Percentiles rank a stretch among this genome's conserved stretches.
These are phyloP conservation scores for Scenedesmus sp. DNA, from an alignment of 163 green algal species.

Conservation along the genomic window DNA sequence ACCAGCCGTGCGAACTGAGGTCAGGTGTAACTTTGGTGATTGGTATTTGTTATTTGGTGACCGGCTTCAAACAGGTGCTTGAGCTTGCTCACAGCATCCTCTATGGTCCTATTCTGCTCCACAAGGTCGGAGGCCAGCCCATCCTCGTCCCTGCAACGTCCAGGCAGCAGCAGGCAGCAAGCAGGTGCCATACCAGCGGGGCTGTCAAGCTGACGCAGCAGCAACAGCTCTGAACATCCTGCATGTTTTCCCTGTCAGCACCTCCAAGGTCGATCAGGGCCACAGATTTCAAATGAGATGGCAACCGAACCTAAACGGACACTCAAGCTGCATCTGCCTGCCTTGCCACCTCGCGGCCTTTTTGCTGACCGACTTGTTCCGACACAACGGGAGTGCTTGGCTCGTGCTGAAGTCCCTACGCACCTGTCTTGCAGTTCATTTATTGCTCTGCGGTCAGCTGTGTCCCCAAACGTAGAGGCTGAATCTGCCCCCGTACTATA, in stretches of 20 bases:
- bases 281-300: background rate
- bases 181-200: no score
- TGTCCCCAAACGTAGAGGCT: background rate
- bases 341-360: background rate
- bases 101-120: slow-evolving; percentile 25
- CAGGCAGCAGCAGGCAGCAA: background rate
- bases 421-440: slow-evolving; percentile 1
- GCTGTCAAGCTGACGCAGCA: slow-evolving; percentile 7
- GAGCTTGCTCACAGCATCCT: slow-evolving; percentile 27
- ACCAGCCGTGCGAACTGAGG: background rate
- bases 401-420: background rate
- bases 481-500: slow-evolving; percentile 7
- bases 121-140: background rate
- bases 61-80: background rate
- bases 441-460: background rate
- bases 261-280: background rate
- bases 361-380: background rate
- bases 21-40: no score
- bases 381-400: background rate
- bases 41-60: no score
- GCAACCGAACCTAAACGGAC: background rate
- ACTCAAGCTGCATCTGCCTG: background rate
- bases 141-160: background rate
- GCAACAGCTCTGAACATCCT: background rate
- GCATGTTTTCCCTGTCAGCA: background rate